These are phyloP conservation scores for Yarrowia alimentaria DNA, from an alignment of 805 yeast species.

Conservation along the genomic window DNA sequence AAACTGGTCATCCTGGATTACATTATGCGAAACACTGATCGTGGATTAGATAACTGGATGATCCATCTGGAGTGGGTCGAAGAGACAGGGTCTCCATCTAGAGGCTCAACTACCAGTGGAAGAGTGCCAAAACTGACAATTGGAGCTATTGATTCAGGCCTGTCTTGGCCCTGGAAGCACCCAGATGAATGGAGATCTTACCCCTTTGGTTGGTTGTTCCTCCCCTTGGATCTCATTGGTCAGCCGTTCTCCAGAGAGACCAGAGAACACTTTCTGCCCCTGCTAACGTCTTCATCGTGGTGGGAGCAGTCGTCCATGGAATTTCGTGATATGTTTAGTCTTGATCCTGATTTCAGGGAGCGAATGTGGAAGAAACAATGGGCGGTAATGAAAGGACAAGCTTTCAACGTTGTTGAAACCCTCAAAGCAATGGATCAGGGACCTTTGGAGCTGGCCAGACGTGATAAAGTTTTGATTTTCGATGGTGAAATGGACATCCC, in stretches of 20 bases:
- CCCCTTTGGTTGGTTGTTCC: slow-evolving; percentile 74
- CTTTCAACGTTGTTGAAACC: slow-evolving; percentile 70
- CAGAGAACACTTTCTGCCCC: slow-evolving; percentile 54
- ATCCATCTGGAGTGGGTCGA: slow-evolving; percentile 50
- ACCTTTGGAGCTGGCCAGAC: slow-evolving; percentile 62
- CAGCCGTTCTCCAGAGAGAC: slow-evolving; percentile 62
- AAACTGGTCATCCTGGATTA: slow-evolving; percentile 69
- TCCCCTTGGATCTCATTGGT: slow-evolving; percentile 62
- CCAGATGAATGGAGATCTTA: slow-evolving; percentile 80
- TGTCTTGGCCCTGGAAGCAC: slow-evolving; percentile 77
- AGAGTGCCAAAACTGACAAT: slow-evolving; percentile 48
- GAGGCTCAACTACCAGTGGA: slow-evolving; percentile 9
- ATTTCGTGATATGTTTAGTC: slow-evolving; percentile 50
- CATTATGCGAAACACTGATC: slow-evolving; percentile 70
- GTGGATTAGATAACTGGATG: slow-evolving; percentile 81
- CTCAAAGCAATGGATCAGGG: slow-evolving; percentile 58
- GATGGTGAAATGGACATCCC: slow-evolving; percentile 66
- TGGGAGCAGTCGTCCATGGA: slow-evolving; percentile 60
- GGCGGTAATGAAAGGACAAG: slow-evolving; percentile 73
- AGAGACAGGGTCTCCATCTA: slow-evolving; percentile 29
- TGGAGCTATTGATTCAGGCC: slow-evolving; percentile 75
- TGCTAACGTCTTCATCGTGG: slow-evolving; percentile 62
- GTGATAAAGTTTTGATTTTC: slow-evolving; percentile 55
- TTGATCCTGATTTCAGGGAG: slow-evolving; percentile 61
- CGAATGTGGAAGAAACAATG: slow-evolving; percentile 67